These are phyloP conservation scores for Tylopilus orsonianus DNA, from an alignment of 1,284 basidiomycete genomes.

Conservation along the genomic window DNA sequence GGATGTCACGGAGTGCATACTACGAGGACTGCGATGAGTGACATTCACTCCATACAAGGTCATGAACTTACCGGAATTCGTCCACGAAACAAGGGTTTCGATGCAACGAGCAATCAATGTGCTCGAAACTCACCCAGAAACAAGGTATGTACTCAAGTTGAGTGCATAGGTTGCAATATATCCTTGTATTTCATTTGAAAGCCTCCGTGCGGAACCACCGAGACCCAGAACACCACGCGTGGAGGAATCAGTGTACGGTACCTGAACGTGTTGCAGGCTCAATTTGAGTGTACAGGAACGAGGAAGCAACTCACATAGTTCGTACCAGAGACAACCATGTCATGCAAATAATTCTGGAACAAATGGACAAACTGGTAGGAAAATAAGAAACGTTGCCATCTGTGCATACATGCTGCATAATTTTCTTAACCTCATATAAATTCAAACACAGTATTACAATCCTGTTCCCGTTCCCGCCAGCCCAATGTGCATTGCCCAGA, in stretches of 20 bases:
- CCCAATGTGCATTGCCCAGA: constrained; percentile 61
- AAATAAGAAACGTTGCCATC: background rate
- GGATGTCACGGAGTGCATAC: constrained; percentile 66
- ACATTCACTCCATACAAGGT: too few relatives aligned
- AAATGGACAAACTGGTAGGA: constrained; percentile 44
- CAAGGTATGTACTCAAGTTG: constrained; percentile 55
- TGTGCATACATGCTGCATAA: background rate
- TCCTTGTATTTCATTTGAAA: too few relatives aligned
- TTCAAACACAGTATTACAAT: constrained; percentile 50
- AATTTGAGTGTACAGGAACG: background rate
- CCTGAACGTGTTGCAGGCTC: constrained; percentile 33
- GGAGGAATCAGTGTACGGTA: constrained; percentile 63
- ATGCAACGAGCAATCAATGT: background rate
- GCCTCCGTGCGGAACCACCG: too few relatives aligned
- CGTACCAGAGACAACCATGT: constrained; percentile 49
- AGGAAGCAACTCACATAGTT: constrained; percentile 43
- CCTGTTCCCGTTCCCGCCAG: constrained; percentile 64
- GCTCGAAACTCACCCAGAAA: constrained; percentile 40
- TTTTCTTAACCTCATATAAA: constrained; percentile 39
- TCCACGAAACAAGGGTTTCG: constrained; percentile 54
- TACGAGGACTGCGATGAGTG: constrained; percentile 18
- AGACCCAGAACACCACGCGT: constrained; percentile 57
- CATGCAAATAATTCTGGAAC: constrained; percentile 55
- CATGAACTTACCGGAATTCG: constrained; percentile 52
- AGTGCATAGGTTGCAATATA: constrained; percentile 57